These are phyloP conservation scores for Cladosporium phlei DNA, from an alignment of 2,329 filamentous ascomycete species.

Conservation along the genomic window DNA sequence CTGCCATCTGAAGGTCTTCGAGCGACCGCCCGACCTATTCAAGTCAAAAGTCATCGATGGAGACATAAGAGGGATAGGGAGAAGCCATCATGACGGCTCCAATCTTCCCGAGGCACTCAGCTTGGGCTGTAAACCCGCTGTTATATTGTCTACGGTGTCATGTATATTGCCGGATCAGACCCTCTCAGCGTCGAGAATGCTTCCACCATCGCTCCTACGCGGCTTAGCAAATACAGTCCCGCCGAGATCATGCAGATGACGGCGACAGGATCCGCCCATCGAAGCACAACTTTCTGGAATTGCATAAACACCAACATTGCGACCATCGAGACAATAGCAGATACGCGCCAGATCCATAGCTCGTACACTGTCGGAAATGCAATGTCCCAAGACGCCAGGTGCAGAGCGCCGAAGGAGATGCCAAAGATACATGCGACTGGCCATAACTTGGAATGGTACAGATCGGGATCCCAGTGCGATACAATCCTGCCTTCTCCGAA, in stretches of 20 bases:
- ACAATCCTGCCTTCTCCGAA: constrained; percentile 14
- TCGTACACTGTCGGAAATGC: constrained; percentile 29
- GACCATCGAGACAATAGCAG: constrained; percentile 27
- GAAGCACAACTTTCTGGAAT: constrained; percentile 11
- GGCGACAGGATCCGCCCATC: constrained; percentile 2
- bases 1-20: too few relatives aligned
- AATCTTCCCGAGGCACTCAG: too few relatives aligned
- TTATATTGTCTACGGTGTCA: not conserved
- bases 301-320: constrained; percentile 21
- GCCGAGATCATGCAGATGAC: constrained; percentile 1
- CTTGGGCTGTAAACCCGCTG: too few relatives aligned
- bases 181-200: constrained; percentile 4
- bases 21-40: too few relatives aligned
- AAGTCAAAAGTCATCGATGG: too few relatives aligned
- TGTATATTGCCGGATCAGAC: constrained; percentile 5
- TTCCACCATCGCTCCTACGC: constrained; percentile 3
- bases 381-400: constrained; percentile 31
- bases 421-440: constrained; percentile 19
- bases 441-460: constrained; percentile 26
- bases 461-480: constrained; percentile 23
- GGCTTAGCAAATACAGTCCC: constrained; percentile 1
- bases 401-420: constrained; percentile 29
- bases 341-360: constrained; percentile 29
- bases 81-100: too few relatives aligned
- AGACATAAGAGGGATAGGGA: too few relatives aligned